phyloP scores from a whole-genome alignment of 805 yeast species.

The Isabelozyma heimii region DNA sequence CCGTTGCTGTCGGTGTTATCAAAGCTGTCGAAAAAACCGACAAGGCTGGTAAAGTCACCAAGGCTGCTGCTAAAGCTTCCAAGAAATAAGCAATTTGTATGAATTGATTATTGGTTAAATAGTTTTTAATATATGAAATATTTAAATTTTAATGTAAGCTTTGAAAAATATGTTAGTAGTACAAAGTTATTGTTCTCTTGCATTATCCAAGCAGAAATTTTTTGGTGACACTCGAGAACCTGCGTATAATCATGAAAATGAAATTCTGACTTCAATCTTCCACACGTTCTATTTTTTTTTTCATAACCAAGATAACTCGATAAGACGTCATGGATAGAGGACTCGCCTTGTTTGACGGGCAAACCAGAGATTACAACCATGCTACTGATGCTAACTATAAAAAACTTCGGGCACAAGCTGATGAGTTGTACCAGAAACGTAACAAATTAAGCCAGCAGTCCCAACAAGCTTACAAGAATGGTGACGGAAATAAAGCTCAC shows the following conservation, averaged over 20 bases:
- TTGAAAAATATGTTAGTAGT: too few relatives aligned
- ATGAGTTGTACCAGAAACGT: constrained; percentile 57
- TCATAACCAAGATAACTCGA: not conserved
- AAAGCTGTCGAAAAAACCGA: constrained; percentile 55
- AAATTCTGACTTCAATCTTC: too few relatives aligned
- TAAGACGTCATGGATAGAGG: constrained; percentile 19
- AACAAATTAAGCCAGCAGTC: constrained; percentile 60
- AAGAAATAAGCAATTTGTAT: constrained; percentile 34
- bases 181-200: too few relatives aligned
- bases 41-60: constrained; percentile 50
- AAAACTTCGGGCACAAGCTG: constrained; percentile 64
- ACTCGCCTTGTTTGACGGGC: constrained; percentile 18
- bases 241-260: too few relatives aligned
- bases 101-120: not conserved
- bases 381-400: constrained; percentile 66
- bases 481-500: constrained; percentile 73
- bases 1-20: constrained; percentile 99
- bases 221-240: too few relatives aligned
- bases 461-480: constrained; percentile 71
- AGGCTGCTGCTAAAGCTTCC: constrained; percentile 48
- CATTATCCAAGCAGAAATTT: too few relatives aligned
- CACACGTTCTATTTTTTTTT: too few relatives aligned
- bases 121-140: not conserved
- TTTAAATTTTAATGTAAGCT: too few relatives aligned
- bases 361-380: constrained; percentile 63